phyloP scores from a whole-genome alignment of 768 basidiomycete genomes.

The Termitomyces sp. region DNA sequence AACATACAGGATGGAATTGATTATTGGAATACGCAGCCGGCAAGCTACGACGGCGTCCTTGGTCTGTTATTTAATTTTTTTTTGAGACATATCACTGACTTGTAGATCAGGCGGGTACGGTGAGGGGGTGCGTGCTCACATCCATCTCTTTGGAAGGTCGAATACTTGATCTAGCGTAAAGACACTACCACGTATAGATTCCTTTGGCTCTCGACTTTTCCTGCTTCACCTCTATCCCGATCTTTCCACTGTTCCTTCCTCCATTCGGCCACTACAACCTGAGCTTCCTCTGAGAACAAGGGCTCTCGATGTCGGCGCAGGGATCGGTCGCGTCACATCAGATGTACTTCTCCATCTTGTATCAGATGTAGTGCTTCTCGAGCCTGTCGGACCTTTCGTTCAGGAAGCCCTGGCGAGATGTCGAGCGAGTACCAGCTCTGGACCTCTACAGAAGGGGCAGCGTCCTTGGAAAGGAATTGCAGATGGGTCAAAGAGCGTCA shows the following conservation, averaged over 20 bases:
- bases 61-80: conserved; percentile 33
- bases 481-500: conserved; percentile 61
- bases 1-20: conserved; percentile 71
- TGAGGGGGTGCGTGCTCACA: conserved; percentile 36
- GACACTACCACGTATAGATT: conserved; percentile 87
- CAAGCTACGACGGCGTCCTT: conserved; percentile 83
- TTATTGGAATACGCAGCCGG: conserved; percentile 83
- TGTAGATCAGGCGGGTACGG: conserved; percentile 31
- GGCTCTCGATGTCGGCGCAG: conserved; percentile 91
- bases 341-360: conserved; percentile 88
- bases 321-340: conserved; percentile 87
- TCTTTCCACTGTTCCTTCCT: conserved; percentile 71
- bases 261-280: conserved; percentile 46
- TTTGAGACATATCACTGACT: background rate
- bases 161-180: conserved; percentile 26
- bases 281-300: conserved; percentile 35
- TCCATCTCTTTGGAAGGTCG: background rate
- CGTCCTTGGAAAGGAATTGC: conserved; percentile 63
- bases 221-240: conserved; percentile 77
- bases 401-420: conserved; percentile 52
- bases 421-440: conserved; percentile 24
- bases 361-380: conserved; percentile 81
- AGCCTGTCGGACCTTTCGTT: conserved; percentile 80
- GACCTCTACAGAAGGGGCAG: conserved; percentile 15
- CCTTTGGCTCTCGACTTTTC: conserved; percentile 85